phyloP scores from a whole-genome alignment of 23 red algal species.

The Pyropia haitanensis region DNA sequence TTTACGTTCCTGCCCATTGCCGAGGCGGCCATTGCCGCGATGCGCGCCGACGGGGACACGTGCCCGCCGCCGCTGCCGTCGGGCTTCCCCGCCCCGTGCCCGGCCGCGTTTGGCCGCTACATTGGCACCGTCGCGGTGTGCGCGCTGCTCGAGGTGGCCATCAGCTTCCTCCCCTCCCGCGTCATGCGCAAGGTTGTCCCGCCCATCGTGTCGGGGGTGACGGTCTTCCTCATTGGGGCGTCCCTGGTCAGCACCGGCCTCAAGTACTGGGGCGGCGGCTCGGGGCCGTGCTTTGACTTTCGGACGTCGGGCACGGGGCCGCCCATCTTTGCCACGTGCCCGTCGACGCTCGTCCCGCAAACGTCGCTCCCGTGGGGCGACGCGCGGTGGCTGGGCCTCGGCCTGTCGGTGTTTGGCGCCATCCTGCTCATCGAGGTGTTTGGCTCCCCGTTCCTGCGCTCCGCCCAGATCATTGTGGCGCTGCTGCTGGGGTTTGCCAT shows the following conservation, averaged over 20 bases:
- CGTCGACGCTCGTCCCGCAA: conserved; percentile 8
- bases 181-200: conserved; percentile 31
- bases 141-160: conserved; percentile 34
- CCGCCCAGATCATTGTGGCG: conserved; percentile 37
- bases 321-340: conserved; percentile 14
- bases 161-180: conserved; percentile 35
- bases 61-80: too few relatives aligned
- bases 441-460: conserved; percentile 68
- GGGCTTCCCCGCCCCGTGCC: conserved; percentile 16
- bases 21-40: conserved; percentile 27
- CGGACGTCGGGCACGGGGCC: not conserved
- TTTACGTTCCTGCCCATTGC: conserved; percentile 63
- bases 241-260: conserved; percentile 24
- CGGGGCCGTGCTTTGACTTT: conserved; percentile 17
- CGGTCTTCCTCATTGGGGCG: conserved; percentile 55
- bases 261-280: conserved; percentile 48
- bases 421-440: conserved; percentile 63
- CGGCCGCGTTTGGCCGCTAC: conserved; percentile 59
- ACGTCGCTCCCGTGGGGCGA: conserved; percentile 19
- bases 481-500: conserved; percentile 29
- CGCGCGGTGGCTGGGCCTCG: conserved; percentile 48
- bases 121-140: conserved; percentile 63
- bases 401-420: conserved; percentile 32
- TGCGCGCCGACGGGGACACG: conserved; percentile 15
- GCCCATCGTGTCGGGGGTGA: conserved; percentile 59